Percentiles rank a stretch among this genome's conserved stretches.
Evolutionary conservation across 495 filamentous ascomycete species (phyloP).

Genomic region (Podospora didyma): DNA sequence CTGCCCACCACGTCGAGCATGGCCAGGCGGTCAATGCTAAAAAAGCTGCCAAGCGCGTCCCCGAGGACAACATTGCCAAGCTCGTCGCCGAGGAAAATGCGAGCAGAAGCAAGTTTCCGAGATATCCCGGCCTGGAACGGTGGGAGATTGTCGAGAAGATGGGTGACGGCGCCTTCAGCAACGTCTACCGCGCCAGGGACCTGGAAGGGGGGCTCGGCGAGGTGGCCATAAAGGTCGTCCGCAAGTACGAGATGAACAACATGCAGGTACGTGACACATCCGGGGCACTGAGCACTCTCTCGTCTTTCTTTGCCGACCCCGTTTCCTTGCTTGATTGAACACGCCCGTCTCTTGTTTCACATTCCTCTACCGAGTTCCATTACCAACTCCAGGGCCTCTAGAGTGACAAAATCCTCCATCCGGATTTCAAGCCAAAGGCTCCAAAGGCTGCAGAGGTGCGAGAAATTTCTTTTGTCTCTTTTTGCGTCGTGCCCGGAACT

Average conservation of each 20-base stretch:
- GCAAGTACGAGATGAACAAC: conserved; percentile 98
- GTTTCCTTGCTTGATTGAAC: conserved; percentile 32
- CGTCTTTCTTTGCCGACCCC: conserved; percentile 23
- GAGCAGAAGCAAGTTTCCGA: conserved; percentile 78
- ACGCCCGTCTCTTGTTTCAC: conserved; percentile 12
- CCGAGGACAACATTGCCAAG: conserved; percentile 67
- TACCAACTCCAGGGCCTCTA: conserved; percentile 50
- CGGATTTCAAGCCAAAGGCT: conserved; percentile 82
- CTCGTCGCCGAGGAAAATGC: conserved; percentile 89
- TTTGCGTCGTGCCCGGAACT: conserved; percentile 5
- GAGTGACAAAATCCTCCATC: conserved; percentile 84
- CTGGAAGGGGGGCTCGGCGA: conserved; percentile 62
- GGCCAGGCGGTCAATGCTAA: conserved; percentile 27
- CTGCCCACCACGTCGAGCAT: conserved; percentile 47
- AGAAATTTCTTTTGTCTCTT: conserved; percentile 41
- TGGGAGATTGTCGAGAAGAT: conserved; percentile 94
- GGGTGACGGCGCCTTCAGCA: conserved; percentile 98
- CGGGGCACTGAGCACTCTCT: conserved; percentile 8
- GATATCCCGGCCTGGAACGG: conserved; percentile 86
- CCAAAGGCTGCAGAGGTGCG: conserved; percentile 98
- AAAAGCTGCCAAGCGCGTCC: conserved; percentile 49
- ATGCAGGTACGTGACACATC: conserved; percentile 74
- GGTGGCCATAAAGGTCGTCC: conserved; percentile 96
- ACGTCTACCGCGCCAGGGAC: conserved; percentile 89
- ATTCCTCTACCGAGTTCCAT: conserved; percentile 27